Evolutionary conservation across 371 early-diverging fungal species (phyloP), one percentile per base, ranked within the genome.

Genomic region (Blakeslea trispora): DNA sequence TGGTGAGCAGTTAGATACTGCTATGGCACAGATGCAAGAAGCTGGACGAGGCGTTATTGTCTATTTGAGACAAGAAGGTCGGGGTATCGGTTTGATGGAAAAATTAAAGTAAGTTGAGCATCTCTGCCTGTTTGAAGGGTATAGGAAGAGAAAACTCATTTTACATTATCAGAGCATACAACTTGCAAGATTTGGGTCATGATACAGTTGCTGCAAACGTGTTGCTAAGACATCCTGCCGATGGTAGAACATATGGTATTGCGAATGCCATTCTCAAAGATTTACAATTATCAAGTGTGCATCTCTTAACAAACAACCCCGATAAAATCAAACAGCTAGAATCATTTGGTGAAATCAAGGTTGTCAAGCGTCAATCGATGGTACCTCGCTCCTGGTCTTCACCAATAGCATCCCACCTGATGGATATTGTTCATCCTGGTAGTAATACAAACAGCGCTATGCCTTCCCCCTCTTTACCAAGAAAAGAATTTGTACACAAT

Each of bases 181-280:
- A 98, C 66, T 76, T 98, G 40, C 95, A 95, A 64, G 98, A 98
- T 69, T 74, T 90, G 46, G 98, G 98, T 18, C 90, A 94, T 64
- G 97, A 98, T 65, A 98, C 98, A 0, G 90, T 95, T 18, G 86
- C 89, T 50, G 97, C 98, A 42, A 98, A 98, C 66, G 63, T 95
- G 3, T 59, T 92, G 45, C 77, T 98, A 32, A 87, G 91, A 55
- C 94, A 94, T 56, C 95, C 94, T 1, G 85, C 94, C 1, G 98
- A 98, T 69, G 92, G 87, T 15, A 89, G 98, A 17, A 87, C 87
- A 0, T 98, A 98, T 64, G 90, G 91, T 15, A 81, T 96, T n/a
- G 98, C 97, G 4, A 82, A 88, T 22, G 89, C 90, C 10, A 98
- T 98, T 45, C 76, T 96, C 9, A 75, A 82, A 11, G 98, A 98